Conservation (phyloP, 176 grass and related monocot genomes). For the Puccinellia tenuiflora region DNA sequence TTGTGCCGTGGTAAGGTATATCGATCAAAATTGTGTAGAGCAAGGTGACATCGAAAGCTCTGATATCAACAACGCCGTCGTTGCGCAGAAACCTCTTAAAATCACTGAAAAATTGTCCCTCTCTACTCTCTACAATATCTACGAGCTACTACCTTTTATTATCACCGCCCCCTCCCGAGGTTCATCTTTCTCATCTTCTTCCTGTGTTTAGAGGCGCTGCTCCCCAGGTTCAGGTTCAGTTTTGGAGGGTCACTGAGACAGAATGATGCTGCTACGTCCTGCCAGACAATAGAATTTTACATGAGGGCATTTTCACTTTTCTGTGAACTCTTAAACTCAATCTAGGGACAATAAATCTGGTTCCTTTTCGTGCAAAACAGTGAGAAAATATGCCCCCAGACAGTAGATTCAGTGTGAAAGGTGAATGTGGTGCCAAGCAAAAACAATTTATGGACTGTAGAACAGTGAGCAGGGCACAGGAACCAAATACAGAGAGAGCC, state of each 20-base stretch:
- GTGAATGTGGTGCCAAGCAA: not conserved
- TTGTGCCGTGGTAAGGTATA: not conserved
- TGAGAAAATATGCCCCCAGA: not conserved
- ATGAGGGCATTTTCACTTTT: not conserved
- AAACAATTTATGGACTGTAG: not conserved
- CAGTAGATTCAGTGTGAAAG: not conserved
- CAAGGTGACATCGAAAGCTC: not conserved
- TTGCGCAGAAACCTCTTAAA: not conserved
- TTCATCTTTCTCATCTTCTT: slow-evolving; percentile 52
- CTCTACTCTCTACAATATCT: slow-evolving; percentile 33
- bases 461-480: not conserved
- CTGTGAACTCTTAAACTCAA: not conserved
- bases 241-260: slow-evolving; percentile 68
- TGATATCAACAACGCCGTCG: not conserved
- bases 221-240: slow-evolving; percentile 63
- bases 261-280: slow-evolving; percentile 77
- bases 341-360: not conserved
- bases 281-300: slow-evolving; percentile 5
- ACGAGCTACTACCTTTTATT: slow-evolving; percentile 36
- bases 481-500: not conserved
- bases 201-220: slow-evolving; percentile 63
- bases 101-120: not conserved
- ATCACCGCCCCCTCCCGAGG: slow-evolving; percentile 19
- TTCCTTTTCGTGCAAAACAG: not conserved
- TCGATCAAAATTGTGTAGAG: slow-evolving; percentile 15